Base-by-base conservation (phyloP, 768 basidiomycete genomes). In the Kockovaella imperatae region DNA sequence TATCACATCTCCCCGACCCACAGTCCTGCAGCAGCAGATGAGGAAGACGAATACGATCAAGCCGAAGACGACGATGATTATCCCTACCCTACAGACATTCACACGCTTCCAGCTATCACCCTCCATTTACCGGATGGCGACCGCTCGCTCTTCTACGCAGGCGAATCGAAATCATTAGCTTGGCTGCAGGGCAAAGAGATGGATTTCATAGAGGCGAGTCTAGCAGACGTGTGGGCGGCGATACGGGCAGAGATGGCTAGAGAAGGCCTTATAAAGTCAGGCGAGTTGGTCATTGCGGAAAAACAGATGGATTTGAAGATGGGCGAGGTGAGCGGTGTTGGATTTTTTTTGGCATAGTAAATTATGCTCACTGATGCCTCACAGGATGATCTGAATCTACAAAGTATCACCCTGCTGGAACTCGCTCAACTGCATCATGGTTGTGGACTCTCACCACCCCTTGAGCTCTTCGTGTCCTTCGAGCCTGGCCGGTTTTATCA, bases 31-130 rank as follows among this genome's bases (percentile, higher is more conserved):
- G 42, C 83, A 80, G 74, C 84, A 85, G 59, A 51, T 49, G 38
- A 75, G 75, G 10, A 69, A 76, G n/a, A 75, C 77, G 17, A 84
- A 82, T 61, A 77, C 4, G 41, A 35, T 17, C 29, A 38, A 25
- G 23, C 25, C 39, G 24, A 26, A 11, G 42, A 10, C 20, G 45
- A 48, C 3, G 35, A 30, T 88, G 70, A 83, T 79, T 50, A 86
- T 61, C 54, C 78, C 80, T 45, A 88, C 84, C 47, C 42, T 11
- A 31, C 54, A 7, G 52, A 54, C 20, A 40, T 45, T 11, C 29
- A 91, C 74, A 25, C 82, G 80, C 31, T 87, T 74, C 68, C 95
- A 84, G 60, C 80, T 72, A 56, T 83, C 76, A 67, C 89, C 89
- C 45, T 91, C 74, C 26, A 71, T 66, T 59, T 82, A 76, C 45